Percentiles rank a stretch among this genome's conserved stretches.
Evolutionary conservation across 2,329 filamentous ascomycete species (phyloP).

Genomic region (Aspergillus aculeatinus): DNA sequence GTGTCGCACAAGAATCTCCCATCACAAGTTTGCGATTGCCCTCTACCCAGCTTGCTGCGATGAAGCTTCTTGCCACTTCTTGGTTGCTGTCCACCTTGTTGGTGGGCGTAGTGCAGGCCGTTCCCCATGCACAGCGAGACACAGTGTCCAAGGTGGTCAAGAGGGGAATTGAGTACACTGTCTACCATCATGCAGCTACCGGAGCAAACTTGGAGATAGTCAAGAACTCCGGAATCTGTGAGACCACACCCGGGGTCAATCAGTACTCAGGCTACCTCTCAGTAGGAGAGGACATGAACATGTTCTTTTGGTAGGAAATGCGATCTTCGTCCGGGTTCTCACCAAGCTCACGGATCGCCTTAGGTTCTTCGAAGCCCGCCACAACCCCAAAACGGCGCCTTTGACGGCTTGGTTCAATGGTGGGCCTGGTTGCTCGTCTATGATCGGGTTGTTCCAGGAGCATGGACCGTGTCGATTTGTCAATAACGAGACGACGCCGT

Average conservation of each 20-base stretch:
- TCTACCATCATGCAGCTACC: conserved; percentile 52
- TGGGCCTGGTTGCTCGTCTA: conserved; percentile 47
- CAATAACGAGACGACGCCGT: conserved; percentile 43
- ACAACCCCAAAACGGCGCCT: conserved; percentile 46
- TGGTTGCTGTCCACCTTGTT: background rate
- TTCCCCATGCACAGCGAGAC: background rate
- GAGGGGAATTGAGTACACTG: conserved; percentile 44
- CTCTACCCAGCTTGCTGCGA: background rate
- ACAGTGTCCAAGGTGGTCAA: conserved; percentile 29
- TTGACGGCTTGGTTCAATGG: conserved; percentile 50
- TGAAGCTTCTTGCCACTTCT: background rate
- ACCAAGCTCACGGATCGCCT: background rate
- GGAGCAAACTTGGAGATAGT: conserved; percentile 49
- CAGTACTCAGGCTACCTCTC: conserved; percentile 54
- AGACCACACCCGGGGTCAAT: conserved; percentile 52
- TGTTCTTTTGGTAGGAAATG: conserved; percentile 44
- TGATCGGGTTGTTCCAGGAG: conserved; percentile 45
- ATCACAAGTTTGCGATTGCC: background rate
- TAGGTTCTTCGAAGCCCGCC: conserved; percentile 50
- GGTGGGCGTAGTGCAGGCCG: background rate
- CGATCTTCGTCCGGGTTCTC: background rate
- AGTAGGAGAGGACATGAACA: conserved; percentile 46
- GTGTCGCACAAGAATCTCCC: background rate
- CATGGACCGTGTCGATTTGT: conserved; percentile 46
- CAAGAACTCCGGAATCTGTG: conserved; percentile 53